Base-by-base conservation (phyloP, 345 rosid genomes). In the Corymbia maculata region DNA sequence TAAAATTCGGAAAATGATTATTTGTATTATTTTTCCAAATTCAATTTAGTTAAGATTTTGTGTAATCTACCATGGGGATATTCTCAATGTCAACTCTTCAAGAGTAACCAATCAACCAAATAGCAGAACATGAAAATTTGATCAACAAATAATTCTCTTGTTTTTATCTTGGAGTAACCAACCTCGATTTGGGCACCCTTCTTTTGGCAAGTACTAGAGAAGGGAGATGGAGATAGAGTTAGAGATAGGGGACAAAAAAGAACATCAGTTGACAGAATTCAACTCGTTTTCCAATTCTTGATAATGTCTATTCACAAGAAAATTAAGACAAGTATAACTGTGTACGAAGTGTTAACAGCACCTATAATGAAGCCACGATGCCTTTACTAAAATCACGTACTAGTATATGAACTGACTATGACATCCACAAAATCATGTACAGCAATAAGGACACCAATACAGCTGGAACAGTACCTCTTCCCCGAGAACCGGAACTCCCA, bases 351-450 rank as follows among this genome's bases (percentile, higher is more conserved):
- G 82, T 75, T 12, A 36, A 75, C 84, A 75, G 84, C 84, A 42
- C 84, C 49, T 42, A 42, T 9, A 22, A 75, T 45, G 84, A 75
- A 75, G 84, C 26, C 49, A 75, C 84, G 9, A 19, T 19, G 47
- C 82, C 10, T 36, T 36, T 19, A 19, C 22, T 44, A 75, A 12
- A 75, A 42, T 44, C 84, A 42, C 21, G 14, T 42, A 19, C 49
- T 5, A 19, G 66, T 22, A 44, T 24, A 85, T 51, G 86, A 28
- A 85, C 52, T 80, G 89, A 22, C 85, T 80, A 66, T 84, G 52
- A 57, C 86, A 92, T 89, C 91, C 89, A 93, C 90, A 91, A 55
- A 89, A 87, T 53, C 49, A 59, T 88, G 88, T 88, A 89, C 89
- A 91, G n/a, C 85, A 88, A 90, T 57, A 64, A 45, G 13, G 53